Conservation (phyloP, 2,329 filamentous ascomycete species). For the Cadophora gregata region DNA sequence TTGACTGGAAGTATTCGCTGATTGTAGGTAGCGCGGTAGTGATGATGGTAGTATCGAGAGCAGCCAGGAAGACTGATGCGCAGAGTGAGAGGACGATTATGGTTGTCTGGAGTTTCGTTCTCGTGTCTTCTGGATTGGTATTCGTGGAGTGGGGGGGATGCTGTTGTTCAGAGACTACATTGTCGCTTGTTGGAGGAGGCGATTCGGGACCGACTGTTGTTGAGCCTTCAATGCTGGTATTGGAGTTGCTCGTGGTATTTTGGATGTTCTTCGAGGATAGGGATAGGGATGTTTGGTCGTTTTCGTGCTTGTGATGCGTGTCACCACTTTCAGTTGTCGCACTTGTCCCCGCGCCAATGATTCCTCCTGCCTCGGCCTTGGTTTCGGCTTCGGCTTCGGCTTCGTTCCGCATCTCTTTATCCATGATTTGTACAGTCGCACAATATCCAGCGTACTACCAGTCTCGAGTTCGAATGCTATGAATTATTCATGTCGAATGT, state of each 20-base stretch:
- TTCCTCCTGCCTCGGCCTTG: conserved; percentile 20
- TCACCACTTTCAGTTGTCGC: conserved; percentile 17
- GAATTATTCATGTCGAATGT: not conserved
- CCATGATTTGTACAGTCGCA: conserved; percentile 5
- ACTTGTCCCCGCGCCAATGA: conserved; percentile 21
- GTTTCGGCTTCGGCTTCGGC: conserved; percentile 24
- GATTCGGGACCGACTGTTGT: not conserved
- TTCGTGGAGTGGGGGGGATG: not conserved
- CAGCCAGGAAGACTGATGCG: conserved; percentile 43
- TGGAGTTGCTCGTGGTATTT: conserved; percentile 8
- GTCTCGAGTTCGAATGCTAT: not conserved
- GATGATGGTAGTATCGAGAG: conserved; percentile 57
- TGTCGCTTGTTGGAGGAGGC: not conserved
- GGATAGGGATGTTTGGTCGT: conserved; percentile 16
- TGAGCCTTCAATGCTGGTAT: not conserved
- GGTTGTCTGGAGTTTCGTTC: conserved; percentile 41
- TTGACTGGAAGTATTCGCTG: conserved; percentile 56
- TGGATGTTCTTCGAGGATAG: conserved; percentile 19
- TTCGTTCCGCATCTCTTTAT: conserved; percentile 20
- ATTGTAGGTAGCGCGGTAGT: conserved; percentile 68
- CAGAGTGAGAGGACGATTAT: conserved; percentile 45
- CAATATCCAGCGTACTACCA: not conserved
- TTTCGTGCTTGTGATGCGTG: conserved; percentile 14
- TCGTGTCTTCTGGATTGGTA: conserved; percentile 39
- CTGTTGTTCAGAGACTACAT: not conserved